Conservation (phyloP, 768 basidiomycete species). For the Psilocybe cyanescens region DNA sequence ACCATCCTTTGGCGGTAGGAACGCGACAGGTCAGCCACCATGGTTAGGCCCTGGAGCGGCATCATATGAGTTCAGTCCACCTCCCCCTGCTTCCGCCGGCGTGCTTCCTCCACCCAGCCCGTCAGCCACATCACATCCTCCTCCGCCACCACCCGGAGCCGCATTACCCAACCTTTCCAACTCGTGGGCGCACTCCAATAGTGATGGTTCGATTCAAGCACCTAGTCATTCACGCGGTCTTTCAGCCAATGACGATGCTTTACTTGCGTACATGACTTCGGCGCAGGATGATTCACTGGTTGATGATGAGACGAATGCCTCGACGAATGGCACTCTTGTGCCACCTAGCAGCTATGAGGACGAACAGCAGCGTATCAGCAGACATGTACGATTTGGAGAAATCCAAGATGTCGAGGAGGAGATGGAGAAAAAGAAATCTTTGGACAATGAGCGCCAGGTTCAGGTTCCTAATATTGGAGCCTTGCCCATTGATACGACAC, state of each 20-base stretch:
- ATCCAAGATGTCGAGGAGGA: constrained; percentile 43
- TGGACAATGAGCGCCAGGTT: constrained; percentile 17
- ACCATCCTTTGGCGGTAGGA: constrained; percentile 14
- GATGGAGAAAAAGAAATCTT: constrained; percentile 29
- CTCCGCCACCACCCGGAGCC: constrained; percentile 25
- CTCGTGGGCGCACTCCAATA: constrained; percentile 18
- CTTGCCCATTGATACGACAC: not conserved
- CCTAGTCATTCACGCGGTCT: constrained; percentile 13
- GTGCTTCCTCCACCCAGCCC: not conserved
- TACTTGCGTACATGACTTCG: constrained; percentile 43
- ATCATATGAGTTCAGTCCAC: constrained; percentile 2
- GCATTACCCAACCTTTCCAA: constrained; percentile 21
- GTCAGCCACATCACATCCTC: constrained; percentile 1
- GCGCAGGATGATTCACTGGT: constrained; percentile 21
- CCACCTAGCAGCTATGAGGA: constrained; percentile 10
- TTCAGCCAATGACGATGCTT: constrained; percentile 35
- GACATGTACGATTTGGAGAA: constrained; percentile 49
- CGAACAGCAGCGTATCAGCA: constrained; percentile 27
- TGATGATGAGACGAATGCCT: constrained; percentile 5
- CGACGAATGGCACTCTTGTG: not conserved
- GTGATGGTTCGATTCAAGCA: constrained; percentile 13
- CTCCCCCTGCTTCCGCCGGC: not conserved
- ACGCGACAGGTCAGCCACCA: not conserved
- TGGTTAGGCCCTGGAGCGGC: not conserved
- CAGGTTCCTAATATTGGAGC: not conserved